Evolutionary conservation across 345 rosid genomes (phyloP).

Genomic region (Eucalyptus polyanthemos): DNA sequence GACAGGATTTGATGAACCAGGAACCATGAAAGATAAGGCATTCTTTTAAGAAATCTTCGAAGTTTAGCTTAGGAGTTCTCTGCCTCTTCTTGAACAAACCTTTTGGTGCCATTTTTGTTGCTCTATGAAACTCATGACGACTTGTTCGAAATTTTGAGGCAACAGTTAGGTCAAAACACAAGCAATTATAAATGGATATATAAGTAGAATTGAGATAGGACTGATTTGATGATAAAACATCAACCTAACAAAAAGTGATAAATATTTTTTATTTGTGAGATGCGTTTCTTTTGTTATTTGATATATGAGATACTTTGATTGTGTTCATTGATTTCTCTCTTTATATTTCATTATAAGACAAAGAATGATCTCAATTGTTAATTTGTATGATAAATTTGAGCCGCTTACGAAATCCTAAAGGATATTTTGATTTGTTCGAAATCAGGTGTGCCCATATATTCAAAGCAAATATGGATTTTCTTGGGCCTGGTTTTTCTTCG

Average conservation of each 20-base stretch:
- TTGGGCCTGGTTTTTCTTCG: neutral
- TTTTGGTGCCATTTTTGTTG: too few relatives aligned
- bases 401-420: neutral
- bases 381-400: neutral
- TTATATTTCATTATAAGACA: too few relatives aligned
- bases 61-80: neutral
- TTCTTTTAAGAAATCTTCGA: too few relatives aligned
- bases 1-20: too few relatives aligned
- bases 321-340: rapidly evolving
- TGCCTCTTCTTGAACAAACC: neutral
- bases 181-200: neutral
- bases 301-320: too few relatives aligned
- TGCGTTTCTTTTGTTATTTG: too few relatives aligned
- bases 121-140: neutral
- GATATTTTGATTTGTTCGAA: neutral
- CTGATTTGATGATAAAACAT: neutral
- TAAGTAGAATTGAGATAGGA: neutral
- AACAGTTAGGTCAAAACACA: rapidly evolving
- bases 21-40: too few relatives aligned
- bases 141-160: neutral
- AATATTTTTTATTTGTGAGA: rapidly evolving
- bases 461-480: neutral
- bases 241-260: neutral
- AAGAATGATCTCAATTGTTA: neutral
- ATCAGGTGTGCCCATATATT: neutral